phyloP scores from a whole-genome alignment of 2,329 filamentous ascomycete species.

The Aphanoascus verrucosus region DNA sequence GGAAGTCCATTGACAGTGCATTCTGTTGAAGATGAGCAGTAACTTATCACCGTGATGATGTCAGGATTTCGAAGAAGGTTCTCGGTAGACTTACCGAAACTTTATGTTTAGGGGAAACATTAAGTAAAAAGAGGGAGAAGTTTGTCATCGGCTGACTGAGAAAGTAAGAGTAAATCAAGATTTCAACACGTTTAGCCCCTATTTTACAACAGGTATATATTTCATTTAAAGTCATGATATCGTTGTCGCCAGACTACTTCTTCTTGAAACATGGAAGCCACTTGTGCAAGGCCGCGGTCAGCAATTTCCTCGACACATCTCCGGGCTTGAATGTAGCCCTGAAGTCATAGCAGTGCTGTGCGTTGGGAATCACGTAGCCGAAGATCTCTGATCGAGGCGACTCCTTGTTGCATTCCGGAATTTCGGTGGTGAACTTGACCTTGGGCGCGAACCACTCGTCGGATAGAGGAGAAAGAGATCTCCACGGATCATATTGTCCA shows the following conservation, averaged over 20 bases:
- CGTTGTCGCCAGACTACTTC: neutral
- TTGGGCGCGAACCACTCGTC: conserved; percentile 34
- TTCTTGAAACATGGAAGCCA: conserved; percentile 39
- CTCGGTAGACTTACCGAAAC: no score
- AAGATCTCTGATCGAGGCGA: conserved; percentile 35
- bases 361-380: conserved; percentile 37
- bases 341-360: conserved; percentile 43
- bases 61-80: no score
- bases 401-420: conserved; percentile 36
- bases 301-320: conserved; percentile 27
- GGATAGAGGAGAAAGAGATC: conserved; percentile 37
- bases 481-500: conserved; percentile 45
- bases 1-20: no score
- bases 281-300: conserved; percentile 33
- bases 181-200: neutral
- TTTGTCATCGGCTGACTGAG: no score
- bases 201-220: neutral
- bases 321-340: conserved; percentile 25
- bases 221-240: neutral
- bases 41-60: no score
- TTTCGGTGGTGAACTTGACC: conserved; percentile 29
- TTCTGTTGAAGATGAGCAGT: no score
- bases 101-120: no score
- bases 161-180: neutral
- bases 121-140: no score